Evolutionary conservation across 2,329 filamentous ascomycete genomes (phyloP).

Genomic region (Metarhizium sp.): DNA sequence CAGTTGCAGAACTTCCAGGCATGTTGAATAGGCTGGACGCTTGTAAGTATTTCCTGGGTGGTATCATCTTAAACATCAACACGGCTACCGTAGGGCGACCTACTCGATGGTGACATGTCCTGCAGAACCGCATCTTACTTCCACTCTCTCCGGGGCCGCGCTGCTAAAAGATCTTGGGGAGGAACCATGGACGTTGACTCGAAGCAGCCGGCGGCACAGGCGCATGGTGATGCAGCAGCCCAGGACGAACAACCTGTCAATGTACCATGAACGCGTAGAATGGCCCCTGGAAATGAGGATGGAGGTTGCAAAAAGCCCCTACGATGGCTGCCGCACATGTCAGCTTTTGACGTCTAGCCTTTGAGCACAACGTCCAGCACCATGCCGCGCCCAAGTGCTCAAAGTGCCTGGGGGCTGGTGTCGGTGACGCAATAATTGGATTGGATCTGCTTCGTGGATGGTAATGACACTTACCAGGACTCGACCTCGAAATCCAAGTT

Average conservation of each 20-base stretch:
- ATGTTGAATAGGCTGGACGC: constrained; percentile 36
- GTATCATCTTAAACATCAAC: background rate
- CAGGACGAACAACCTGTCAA: background rate
- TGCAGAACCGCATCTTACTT: constrained; percentile 38
- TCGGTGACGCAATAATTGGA: too few relatives aligned
- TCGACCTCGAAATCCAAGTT: too few relatives aligned
- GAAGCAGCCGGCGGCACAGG: background rate
- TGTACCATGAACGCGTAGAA: background rate
- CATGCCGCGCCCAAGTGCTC: background rate
- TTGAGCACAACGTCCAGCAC: background rate
- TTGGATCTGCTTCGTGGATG: too few relatives aligned
- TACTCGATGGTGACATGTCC: constrained; percentile 43
- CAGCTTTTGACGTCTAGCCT: background rate
- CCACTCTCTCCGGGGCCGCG: constrained; percentile 26
- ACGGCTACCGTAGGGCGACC: constrained; percentile 11
- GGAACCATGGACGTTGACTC: background rate
- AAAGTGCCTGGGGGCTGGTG: too few relatives aligned
- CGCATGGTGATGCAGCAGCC: background rate
- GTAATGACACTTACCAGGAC: too few relatives aligned
- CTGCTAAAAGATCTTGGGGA: constrained; percentile 7
- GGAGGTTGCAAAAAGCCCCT: background rate
- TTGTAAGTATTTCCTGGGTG: background rate
- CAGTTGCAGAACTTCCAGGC: constrained; percentile 17
- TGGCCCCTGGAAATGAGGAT: too few relatives aligned
- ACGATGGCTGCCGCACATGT: background rate